These are phyloP conservation scores for Astrothelium subdiscretum DNA, from an alignment of 495 filamentous ascomycete genomes.

Conservation along the genomic window DNA sequence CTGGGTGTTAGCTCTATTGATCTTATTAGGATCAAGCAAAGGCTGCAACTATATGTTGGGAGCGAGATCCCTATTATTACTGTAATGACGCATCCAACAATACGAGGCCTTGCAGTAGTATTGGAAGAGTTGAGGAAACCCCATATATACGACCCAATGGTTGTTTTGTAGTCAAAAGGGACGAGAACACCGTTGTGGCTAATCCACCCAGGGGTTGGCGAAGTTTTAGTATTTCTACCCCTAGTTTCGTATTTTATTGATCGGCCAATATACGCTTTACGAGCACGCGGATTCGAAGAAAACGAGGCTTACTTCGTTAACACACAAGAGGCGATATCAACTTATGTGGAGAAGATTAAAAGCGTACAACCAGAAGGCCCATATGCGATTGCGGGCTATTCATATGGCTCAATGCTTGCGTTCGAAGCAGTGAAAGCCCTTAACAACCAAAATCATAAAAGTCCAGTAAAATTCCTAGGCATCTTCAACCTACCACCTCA, in stretches of 20 bases:
- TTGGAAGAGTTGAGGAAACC: not conserved
- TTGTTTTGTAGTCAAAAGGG: not conserved
- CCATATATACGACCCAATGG: not conserved
- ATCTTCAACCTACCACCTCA: not conserved
- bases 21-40: not conserved
- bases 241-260: not conserved
- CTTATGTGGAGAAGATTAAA: not conserved
- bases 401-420: not conserved
- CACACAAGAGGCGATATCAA: not conserved
- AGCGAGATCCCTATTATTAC: not conserved
- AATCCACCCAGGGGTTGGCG: not conserved
- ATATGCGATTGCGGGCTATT: constrained; percentile 1
- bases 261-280: not conserved
- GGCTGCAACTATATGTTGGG: not conserved
- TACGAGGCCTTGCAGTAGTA: not conserved
- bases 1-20: not conserved
- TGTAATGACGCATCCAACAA: not conserved
- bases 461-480: not conserved
- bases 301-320: not conserved
- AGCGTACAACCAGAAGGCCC: not conserved
- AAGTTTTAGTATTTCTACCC: not conserved
- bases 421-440: not conserved
- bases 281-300: not conserved
- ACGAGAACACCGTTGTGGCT: not conserved
- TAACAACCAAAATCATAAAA: not conserved